Conservation (phyloP, 2,329 filamentous ascomycete genomes). For the Claviceps spartinae region DNA sequence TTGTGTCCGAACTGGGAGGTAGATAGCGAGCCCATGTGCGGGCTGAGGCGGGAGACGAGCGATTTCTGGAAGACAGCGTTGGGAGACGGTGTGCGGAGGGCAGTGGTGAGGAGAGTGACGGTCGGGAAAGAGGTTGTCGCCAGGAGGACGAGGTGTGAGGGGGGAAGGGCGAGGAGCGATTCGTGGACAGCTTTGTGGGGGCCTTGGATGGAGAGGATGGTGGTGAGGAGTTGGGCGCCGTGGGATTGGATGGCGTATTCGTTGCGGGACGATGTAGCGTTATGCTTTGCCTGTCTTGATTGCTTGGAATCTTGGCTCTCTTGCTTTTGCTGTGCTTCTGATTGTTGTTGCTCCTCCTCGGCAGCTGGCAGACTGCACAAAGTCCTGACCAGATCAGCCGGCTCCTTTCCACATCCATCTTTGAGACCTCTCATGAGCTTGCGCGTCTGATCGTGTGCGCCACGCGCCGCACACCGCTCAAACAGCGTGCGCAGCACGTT, state of each 20-base stretch:
- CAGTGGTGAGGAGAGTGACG: conserved; percentile 35
- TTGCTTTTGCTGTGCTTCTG: conserved; percentile 17
- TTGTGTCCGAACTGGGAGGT: conserved; percentile 37
- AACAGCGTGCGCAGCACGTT: conserved; percentile 71
- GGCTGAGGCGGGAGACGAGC: conserved; percentile 33
- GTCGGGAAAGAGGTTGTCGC: conserved; percentile 41
- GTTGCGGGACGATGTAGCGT: conserved; percentile 30
- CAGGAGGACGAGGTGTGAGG: conserved; percentile 46
- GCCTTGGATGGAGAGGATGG: conserved; percentile 64
- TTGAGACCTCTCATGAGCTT: conserved; percentile 33
- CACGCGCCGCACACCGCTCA: conserved; percentile 64
- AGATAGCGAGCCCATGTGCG: conserved; percentile 32
- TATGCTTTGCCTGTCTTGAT: conserved; percentile 21
- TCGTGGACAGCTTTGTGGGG: conserved; percentile 60
- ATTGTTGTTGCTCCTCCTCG: conserved; percentile 14
- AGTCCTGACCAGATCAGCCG: conserved; percentile 33
- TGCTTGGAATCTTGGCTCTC: conserved; percentile 11
- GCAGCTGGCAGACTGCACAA: conserved; percentile 31
- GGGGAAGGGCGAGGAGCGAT: conserved; percentile 47
- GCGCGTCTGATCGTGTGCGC: conserved; percentile 38
- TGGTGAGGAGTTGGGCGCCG: conserved; percentile 66
- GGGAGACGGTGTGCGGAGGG: conserved; percentile 32
- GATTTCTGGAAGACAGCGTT: conserved; percentile 43
- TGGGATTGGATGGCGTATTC: conserved; percentile 47
- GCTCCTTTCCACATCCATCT: conserved; percentile 32